Conservation (phyloP, 331 rosid genomes). For the Quercus lobata region DNA sequence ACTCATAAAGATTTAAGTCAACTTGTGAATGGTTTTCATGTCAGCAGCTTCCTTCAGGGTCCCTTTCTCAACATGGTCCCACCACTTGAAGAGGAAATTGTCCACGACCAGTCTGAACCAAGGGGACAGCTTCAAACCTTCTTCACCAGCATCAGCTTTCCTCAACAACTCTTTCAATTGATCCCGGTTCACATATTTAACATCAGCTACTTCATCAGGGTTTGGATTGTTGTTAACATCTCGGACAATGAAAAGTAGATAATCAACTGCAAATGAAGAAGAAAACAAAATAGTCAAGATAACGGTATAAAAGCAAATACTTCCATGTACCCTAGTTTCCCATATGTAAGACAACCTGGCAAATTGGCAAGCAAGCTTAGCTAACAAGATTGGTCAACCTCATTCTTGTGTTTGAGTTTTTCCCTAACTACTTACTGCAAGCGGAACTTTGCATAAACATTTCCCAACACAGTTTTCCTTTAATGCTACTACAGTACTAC, state of each 20-base stretch:
- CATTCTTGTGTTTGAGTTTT: neutral
- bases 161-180: constrained; percentile 85
- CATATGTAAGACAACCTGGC: neutral
- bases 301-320: neutral
- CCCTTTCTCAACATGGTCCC: constrained; percentile 85
- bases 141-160: constrained; percentile 91
- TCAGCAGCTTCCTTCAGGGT: constrained; percentile 63
- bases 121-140: constrained; percentile 90
- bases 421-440: neutral
- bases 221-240: constrained; percentile 69
- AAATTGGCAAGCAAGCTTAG: neutral
- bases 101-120: constrained; percentile 98
- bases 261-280: constrained; percentile 68
- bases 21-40: constrained; percentile 91
- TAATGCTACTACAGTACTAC: too few relatives aligned
- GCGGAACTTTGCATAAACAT: neutral
- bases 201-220: constrained; percentile 87
- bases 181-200: constrained; percentile 70
- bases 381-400: neutral
- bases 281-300: constrained; percentile 17
- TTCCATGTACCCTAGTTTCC: neutral
- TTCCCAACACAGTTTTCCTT: neutral
- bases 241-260: constrained; percentile 75
- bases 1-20: constrained; percentile 31
- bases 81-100: constrained; percentile 96